Evolutionary conservation across 2,329 filamentous ascomycete species (phyloP), one percentile per base, ranked within the genome.

Genomic region (Blastomyces gilchristii): DNA sequence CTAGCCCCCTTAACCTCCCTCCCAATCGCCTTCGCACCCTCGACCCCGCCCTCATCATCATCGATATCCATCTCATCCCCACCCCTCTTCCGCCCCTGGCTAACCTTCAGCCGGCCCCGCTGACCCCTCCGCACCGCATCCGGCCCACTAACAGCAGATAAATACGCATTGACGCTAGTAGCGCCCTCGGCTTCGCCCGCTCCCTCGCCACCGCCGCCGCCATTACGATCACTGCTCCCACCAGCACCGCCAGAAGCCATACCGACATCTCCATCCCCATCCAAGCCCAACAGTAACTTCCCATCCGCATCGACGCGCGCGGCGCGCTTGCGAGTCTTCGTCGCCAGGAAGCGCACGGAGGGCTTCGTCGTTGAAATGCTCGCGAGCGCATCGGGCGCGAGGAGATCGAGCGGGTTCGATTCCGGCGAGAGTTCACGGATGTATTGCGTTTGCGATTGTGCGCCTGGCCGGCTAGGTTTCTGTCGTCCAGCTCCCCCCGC

Each of bases 311-410:
- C 77, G 62, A 77, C 68, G 67, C 75, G 77, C 59, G 77, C 76
- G 54, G 75, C 69, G 39, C 71, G 77, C 66, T 75, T 77, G 64
- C 73, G 74, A 62, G 41, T 72, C 72, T n/a, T 72, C 70, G 43
- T 73, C 66, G 77, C 75, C 57, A 77, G 70, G 72, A 78, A 77
- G 50, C 76, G 74, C n/a, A 77, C 70, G 61, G 71, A 75, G 31
- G 92, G 93, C 75, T 91, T 93, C 12, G 91, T 96, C 5, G 90
- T 90, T 2, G 92, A 96, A 71, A 99, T 97, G 73, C 91, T 94
- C 62, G 91, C 93, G 52, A 99, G 84, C 9, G 92, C 91, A 72
- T 87, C 88, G 65, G 90, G 89, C 71, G 94, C 93, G 18, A 99
- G 84, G 56, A 99, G 83, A 78, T 99, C 94, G 52, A 99, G 87